These are phyloP conservation scores for Monotropa hypopitys DNA, from an alignment of 179 eudicot species.

Conservation along the genomic window DNA sequence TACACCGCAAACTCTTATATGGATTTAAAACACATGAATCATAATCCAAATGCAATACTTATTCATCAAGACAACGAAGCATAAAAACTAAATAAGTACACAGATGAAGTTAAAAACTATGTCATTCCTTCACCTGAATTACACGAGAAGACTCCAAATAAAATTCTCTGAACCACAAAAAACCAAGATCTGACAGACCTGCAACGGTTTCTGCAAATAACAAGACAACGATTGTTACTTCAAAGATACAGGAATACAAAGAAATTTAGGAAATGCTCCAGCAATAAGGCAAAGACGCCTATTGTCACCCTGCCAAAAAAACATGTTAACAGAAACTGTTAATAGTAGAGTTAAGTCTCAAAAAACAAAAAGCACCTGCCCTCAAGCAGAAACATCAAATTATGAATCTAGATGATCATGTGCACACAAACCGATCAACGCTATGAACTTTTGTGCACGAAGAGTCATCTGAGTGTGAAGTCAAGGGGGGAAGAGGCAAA, in stretches of 20 bases:
- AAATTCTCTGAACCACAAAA: conserved; percentile 96
- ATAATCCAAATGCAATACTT: background rate
- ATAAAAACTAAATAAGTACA: background rate
- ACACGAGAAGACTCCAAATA: conserved; percentile 97
- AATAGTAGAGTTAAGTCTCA: background rate
- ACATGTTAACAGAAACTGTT: background rate
- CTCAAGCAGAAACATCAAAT: background rate
- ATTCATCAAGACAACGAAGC: background rate
- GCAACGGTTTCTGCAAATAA: conserved; percentile 13
- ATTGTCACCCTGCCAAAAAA: background rate
- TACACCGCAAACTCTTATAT: background rate
- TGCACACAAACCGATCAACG: background rate
- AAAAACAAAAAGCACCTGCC: background rate
- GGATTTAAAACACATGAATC: background rate
- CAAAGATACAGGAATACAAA: background rate
- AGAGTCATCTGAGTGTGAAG: background rate
- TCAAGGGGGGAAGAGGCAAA: too few species aligned
- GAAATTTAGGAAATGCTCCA: background rate
- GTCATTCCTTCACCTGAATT: conserved; percentile 88
- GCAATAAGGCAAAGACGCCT: background rate
- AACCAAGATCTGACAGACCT: conserved; percentile 82
- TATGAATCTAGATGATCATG: background rate
- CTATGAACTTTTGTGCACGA: background rate
- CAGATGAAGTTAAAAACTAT: too few species aligned
- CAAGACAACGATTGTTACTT: conserved; percentile 15